Base-by-base conservation (phyloP, 768 basidiomycete species). In the Trametopsis cervina region DNA sequence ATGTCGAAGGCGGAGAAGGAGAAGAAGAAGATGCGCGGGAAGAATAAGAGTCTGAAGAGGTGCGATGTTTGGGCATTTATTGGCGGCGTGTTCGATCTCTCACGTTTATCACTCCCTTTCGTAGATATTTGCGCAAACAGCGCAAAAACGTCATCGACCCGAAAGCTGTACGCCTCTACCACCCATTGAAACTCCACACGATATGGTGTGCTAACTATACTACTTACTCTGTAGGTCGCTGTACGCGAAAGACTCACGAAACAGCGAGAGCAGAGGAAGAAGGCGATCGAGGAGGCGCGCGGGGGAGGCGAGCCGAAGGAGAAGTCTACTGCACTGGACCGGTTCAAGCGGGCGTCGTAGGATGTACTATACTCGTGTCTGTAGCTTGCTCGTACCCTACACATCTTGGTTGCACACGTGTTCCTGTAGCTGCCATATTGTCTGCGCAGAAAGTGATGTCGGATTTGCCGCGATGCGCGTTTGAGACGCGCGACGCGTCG, bases 121-220 rank as follows among this genome's bases (percentile, higher is more conserved):
- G 22, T 43, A 79, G 77, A 40, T 87, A 81, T 63, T 64, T 96
- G 53, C 76, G 89, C 58, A 96, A 93, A 71, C 88, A 95, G 66
- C 80, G 90, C 63, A 92, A 94, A 73, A 96, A 97, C 59, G 89
- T 97, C 41, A 79, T 97, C 53, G 93, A 97, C 62, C 89, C 90
- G 20, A 74, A 76, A 20, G 74, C 77, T 20, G 86, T 89, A 47
- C 46, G 77, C 69, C 40, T 23, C 7, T 13, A 35, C 4, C 5
- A 11, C 23, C 25, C 23, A 57, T 46, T 57, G 29, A 22, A 7
- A 15, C 22, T 15, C 12, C 15, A 13, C 11, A 7, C 22, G n/a
- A 40, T 29, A 2, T 67, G 57, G 61, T 20, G 54, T 65, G 25
- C 64, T 64, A 49, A 56, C 57, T 15, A 15, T n/a, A n/a, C 25